These are phyloP conservation scores for Pachysandra terminalis DNA, from an alignment of 164 flowering plant genomes.

Conservation along the genomic window DNA sequence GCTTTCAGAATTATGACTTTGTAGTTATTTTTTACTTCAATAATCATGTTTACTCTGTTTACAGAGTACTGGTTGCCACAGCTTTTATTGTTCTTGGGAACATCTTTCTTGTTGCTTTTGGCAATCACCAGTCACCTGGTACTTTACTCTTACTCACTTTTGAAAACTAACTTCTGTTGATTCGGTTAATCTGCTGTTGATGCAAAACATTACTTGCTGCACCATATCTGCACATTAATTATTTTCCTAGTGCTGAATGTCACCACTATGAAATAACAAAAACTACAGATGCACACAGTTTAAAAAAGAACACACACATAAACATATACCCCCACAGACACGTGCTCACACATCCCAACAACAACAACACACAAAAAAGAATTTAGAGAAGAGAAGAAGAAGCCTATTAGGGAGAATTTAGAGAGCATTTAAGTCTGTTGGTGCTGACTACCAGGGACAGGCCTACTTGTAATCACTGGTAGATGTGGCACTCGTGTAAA, in stretches of 20 bases:
- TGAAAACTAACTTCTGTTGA: background rate
- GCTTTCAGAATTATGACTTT: background rate
- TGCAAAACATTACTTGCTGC: background rate
- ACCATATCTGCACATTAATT: too few relatives aligned
- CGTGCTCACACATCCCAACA: too few relatives aligned
- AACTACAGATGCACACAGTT: too few relatives aligned
- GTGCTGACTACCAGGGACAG: background rate
- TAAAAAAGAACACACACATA: too few relatives aligned
- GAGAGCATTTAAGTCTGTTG: background rate
- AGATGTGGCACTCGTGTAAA: background rate
- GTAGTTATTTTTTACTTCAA: slow-evolving; percentile 5
- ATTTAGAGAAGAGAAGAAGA: too few relatives aligned
- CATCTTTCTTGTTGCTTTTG: slow-evolving; percentile 91
- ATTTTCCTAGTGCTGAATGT: too few relatives aligned
- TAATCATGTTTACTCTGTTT: slow-evolving; percentile 12
- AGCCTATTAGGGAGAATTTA: background rate
- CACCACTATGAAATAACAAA: too few relatives aligned
- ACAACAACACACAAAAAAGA: background rate
- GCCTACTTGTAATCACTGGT: background rate
- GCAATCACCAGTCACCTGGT: slow-evolving; percentile 99
- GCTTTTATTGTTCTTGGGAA: slow-evolving; percentile 93
- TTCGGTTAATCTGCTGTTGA: background rate
- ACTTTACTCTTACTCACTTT: slow-evolving; percentile 24
- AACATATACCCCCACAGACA: too few relatives aligned
- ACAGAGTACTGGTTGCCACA: slow-evolving; percentile 88